Evolutionary conservation across 495 filamentous ascomycete species (phyloP), one percentile per base, ranked within the genome.

Genomic region (Evansstolkia leycettana): DNA sequence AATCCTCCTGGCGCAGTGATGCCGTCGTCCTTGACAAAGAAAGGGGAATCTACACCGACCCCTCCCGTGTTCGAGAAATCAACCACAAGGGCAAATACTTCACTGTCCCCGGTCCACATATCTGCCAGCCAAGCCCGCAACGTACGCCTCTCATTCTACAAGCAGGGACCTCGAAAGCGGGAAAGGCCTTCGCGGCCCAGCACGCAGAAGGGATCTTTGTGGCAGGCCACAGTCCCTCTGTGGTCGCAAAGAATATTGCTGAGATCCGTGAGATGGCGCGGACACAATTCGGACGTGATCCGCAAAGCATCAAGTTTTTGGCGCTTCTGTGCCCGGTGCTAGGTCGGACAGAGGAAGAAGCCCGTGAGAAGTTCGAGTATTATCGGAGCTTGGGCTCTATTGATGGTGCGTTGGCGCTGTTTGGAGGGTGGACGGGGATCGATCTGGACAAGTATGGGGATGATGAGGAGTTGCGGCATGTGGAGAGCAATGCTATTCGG

Each of bases 1-100:
- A 82, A 42, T 75, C 73, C 12, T 81, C 75, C 7, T 82, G 78
- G 78, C 64, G 75, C 5, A 66, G 73, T 37, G 78, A 82, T 39
- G 76, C 79, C 27, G 71, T 82, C 0, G 51, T 68, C 14, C 65
- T 67, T 3, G 69, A 82, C 40, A 64, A 65, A 27, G 47, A 66
- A 33, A 55, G 49, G 8, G 69, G 70, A 2, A 56, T 77, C 38
- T 80, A 78, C 57, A 72, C 71, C 3, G 68, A 76, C 18, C 77
- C 78, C 1, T 44, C 62, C 3, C 62, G 64, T 5, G 68, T 83
- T 1, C 57, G 75, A 2, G 46, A 72, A 38, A 82, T 84, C 55
- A 73, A 81, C 55, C 79, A 83, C 52, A 40, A 54, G 1, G 79
- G 80, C 19, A 72, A 77, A 44, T 78, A 73, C 57, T 82, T 75